A percentile compares a stretch with the other conserved stretches of the same genome.
Evolutionary conservation across 2,329 filamentous ascomycete species (phyloP).

Genomic region (Penicillium digitatum): DNA sequence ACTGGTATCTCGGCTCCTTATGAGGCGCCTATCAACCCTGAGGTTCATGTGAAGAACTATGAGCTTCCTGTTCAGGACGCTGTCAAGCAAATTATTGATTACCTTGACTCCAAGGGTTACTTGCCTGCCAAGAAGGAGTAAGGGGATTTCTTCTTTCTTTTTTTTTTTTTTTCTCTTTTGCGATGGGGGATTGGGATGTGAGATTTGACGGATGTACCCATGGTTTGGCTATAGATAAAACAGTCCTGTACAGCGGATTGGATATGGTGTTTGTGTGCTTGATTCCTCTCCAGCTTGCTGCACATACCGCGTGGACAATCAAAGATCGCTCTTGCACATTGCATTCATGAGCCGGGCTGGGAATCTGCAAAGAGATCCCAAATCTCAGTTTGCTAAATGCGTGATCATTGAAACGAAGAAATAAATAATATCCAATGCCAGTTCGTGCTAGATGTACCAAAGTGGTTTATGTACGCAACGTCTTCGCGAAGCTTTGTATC

Average conservation of each 20-base stretch:
- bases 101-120: conserved; percentile 67
- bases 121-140: conserved; percentile 41
- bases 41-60: conserved; percentile 82
- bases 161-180: no score
- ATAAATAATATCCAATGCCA: conserved; percentile 10
- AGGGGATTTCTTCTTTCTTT: not conserved
- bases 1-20: conserved; percentile 95
- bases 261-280: conserved; percentile 6
- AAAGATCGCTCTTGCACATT: conserved; percentile 16
- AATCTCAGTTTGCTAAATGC: not conserved
- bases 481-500: not conserved
- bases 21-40: conserved; percentile 78
- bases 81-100: conserved; percentile 76
- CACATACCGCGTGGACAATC: conserved; percentile 15
- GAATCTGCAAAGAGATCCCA: not conserved
- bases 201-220: conserved; percentile 1
- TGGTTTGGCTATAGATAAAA: not conserved
- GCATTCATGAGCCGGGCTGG: not conserved
- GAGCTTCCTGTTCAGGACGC: conserved; percentile 83
- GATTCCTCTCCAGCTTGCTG: conserved; percentile 13
- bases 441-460: conserved; percentile 21
- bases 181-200: not conserved
- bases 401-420: not conserved
- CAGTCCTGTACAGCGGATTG: conserved; percentile 14
- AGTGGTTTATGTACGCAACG: conserved; percentile 25